Conservation (phyloP, 345 rosid species). For the Hibiscus trionum region DNA sequence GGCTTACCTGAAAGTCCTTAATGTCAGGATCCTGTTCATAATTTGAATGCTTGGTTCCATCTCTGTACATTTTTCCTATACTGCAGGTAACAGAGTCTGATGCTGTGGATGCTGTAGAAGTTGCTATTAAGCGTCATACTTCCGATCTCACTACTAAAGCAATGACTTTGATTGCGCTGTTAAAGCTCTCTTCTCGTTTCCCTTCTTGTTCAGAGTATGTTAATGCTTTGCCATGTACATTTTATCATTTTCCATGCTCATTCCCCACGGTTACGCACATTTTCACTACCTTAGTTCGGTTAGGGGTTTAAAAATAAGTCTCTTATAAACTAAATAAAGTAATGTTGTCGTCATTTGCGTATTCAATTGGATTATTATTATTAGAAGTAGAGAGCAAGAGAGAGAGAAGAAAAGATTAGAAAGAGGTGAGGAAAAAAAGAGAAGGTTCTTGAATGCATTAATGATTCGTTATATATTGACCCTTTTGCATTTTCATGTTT, state of each 20-base stretch:
- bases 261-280: not conserved
- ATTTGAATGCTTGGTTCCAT: slow-evolving; percentile 8
- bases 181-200: slow-evolving; percentile 95
- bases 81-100: slow-evolving; percentile 88
- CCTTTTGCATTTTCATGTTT: too few species aligned
- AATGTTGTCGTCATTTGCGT: not conserved
- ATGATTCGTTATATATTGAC: too few species aligned
- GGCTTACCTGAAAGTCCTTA: not conserved
- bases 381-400: not conserved
- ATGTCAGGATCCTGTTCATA: not conserved
- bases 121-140: slow-evolving; percentile 52
- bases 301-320: not conserved
- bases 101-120: slow-evolving; percentile 81
- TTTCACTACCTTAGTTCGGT: not conserved
- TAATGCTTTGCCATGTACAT: slow-evolving; percentile 7
- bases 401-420: too few species aligned
- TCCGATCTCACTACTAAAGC: slow-evolving; percentile 79
- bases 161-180: slow-evolving; percentile 81
- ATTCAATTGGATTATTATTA: not conserved
- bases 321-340: not conserved
- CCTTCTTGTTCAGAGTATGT: slow-evolving; percentile 89
- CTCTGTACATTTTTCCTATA: not conserved
- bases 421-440: not conserved
- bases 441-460: not conserved
- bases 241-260: not conserved